Percentiles rank a stretch among this genome's conserved stretches.
Evolutionary conservation across 2,329 filamentous ascomycete species (phyloP).

Genomic region (Diatrype stigma): DNA sequence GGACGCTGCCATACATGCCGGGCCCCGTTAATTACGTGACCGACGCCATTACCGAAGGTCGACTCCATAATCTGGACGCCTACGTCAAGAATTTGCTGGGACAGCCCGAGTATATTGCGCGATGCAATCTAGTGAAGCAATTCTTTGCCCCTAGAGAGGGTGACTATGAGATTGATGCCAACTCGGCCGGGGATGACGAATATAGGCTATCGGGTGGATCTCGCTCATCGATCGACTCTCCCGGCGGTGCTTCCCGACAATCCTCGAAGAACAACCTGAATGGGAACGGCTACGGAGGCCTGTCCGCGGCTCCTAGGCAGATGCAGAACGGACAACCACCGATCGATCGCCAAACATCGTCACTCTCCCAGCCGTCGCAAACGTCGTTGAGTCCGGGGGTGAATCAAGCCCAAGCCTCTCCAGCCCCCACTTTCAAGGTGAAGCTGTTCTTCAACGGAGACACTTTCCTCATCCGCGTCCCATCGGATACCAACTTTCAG

Average conservation of each 20-base stretch:
- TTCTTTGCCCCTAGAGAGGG: slow-evolving; percentile 88
- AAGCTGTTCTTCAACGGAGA: slow-evolving; percentile 94
- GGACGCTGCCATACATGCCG: slow-evolving; percentile 93
- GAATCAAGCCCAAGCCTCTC: slow-evolving; percentile 38
- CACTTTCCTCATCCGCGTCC: slow-evolving; percentile 85
- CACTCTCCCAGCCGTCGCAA: slow-evolving; percentile 49
- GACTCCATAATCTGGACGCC: slow-evolving; percentile 86
- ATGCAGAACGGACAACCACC: slow-evolving; percentile 34
- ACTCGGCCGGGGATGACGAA: slow-evolving; percentile 57
- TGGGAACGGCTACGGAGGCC: slow-evolving; percentile 49
- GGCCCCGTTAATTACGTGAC: slow-evolving; percentile 97
- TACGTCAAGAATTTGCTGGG: slow-evolving; percentile 90
- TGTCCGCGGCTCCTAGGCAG: slow-evolving; percentile 49
- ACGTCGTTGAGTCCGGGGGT: slow-evolving; percentile 51
- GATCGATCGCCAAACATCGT: slow-evolving; percentile 42
- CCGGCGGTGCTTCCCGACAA: slow-evolving; percentile 58
- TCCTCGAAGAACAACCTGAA: slow-evolving; percentile 63
- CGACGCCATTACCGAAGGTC: slow-evolving; percentile 92
- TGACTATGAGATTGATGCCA: slow-evolving; percentile 87
- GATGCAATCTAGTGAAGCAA: slow-evolving; percentile 78
- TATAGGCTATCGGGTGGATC: slow-evolving; percentile 71
- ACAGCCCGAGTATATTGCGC: slow-evolving; percentile 79
- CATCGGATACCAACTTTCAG: slow-evolving; percentile 70
- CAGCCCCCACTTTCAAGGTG: slow-evolving; percentile 68
- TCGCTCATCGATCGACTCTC: slow-evolving; percentile 62